These are phyloP conservation scores for Exutisphaerella laricina DNA, from an alignment of 2,329 filamentous ascomycete species.

Conservation along the genomic window DNA sequence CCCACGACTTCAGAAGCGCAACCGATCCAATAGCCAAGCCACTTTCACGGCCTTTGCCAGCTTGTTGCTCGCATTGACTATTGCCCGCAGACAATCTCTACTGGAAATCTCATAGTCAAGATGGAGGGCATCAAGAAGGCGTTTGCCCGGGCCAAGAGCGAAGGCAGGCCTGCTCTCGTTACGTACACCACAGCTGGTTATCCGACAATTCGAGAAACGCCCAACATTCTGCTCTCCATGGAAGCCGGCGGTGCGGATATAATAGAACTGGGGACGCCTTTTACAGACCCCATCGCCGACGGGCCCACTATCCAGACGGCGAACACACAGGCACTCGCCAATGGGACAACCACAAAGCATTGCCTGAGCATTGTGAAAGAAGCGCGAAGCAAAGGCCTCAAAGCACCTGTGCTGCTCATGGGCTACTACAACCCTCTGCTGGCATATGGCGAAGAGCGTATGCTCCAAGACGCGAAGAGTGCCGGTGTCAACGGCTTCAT, in stretches of 20 bases:
- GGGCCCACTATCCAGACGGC: slow-evolving; percentile 94
- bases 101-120: slow-evolving; percentile 1
- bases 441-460: slow-evolving; percentile 85
- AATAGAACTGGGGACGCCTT: slow-evolving; percentile 92
- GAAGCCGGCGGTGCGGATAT: slow-evolving; percentile 91
- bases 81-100: background rate
- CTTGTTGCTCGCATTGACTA: too few species aligned
- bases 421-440: slow-evolving; percentile 98
- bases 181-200: slow-evolving; percentile 96
- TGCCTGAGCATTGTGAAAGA: slow-evolving; percentile 79
- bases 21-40: too few species aligned
- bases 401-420: slow-evolving; percentile 85
- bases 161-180: slow-evolving; percentile 66
- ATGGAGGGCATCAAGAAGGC: slow-evolving; percentile 49
- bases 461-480: slow-evolving; percentile 76
- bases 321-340: slow-evolving; percentile 80
- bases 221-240: slow-evolving; percentile 79
- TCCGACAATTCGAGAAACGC: slow-evolving; percentile 73
- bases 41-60: too few species aligned
- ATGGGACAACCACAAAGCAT: slow-evolving; percentile 77
- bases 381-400: slow-evolving; percentile 70
- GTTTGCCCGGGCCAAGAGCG: slow-evolving; percentile 47
- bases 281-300: slow-evolving; percentile 97
- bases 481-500: slow-evolving; percentile 95
- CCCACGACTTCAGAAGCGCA: too few species aligned